Percentiles rank a stretch among this genome's conserved stretches.
phyloP scores from a whole-genome alignment of 2,329 filamentous ascomycete genomes.

The Stachybotrys chartarum region DNA sequence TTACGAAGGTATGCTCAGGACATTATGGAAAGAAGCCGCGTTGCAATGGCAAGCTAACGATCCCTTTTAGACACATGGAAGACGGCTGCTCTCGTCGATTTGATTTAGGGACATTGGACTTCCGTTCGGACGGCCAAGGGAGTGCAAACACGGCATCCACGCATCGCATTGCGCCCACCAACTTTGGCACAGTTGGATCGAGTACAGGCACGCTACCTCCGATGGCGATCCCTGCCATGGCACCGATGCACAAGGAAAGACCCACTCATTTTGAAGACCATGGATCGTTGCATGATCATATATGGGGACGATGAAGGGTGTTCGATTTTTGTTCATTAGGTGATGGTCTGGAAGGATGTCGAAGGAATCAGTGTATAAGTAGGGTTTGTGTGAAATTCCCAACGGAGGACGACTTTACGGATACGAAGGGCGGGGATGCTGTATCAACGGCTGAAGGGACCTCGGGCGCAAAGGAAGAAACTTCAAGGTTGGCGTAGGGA shows the following conservation, averaged over 20 bases:
- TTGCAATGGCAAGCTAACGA: background rate
- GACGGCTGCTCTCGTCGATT: conserved; percentile 68
- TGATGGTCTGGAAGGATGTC: no score
- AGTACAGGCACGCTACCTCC: background rate
- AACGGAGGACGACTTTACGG: no score
- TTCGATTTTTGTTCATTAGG: background rate
- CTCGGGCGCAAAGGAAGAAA: no score
- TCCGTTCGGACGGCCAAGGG: conserved; percentile 25
- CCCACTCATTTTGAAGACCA: background rate
- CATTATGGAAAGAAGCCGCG: background rate
- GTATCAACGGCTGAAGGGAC: no score
- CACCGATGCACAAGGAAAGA: background rate
- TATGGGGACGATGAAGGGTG: background rate
- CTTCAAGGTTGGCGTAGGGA: no score
- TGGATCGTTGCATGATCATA: background rate
- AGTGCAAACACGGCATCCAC: background rate
- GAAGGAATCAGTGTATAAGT: background rate
- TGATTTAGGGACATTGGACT: conserved; percentile 45
- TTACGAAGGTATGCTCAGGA: conserved; percentile 58
- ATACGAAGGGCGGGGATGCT: no score
- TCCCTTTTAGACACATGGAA: conserved; percentile 58
- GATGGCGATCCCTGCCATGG: background rate
- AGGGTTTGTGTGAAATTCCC: no score
- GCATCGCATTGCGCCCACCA: background rate
- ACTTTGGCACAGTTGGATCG: background rate